Evolutionary conservation across 306 rosid species (phyloP), one percentile per base, ranked within the genome.

Genomic region (Gastrolobium villosum): DNA sequence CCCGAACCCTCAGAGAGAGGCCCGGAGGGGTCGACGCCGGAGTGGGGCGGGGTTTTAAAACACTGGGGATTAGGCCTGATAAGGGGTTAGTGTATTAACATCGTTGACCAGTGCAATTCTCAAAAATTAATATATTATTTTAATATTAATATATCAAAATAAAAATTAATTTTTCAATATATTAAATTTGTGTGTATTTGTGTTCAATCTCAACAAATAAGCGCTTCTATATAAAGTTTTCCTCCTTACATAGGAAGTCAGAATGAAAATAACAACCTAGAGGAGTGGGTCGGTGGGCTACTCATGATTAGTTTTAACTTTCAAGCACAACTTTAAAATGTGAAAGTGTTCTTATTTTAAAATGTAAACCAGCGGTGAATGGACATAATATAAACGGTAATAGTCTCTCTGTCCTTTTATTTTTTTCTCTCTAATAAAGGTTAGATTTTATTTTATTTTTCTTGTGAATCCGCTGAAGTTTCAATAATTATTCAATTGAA

Each of bases 241-340:
- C 10, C 28, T 39, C 56, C 6, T 6, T n/a, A 37, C 14, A 28
- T 37, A 5, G 4, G 20, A 65, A 32, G 14, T 67, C 34, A 56
- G 15, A 55, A 68, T 67, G 45, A 55, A 68, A 43, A 66, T 2
- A 53, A 30, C 32, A 32, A 43, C 31, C 37, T 49, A 6, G 4
- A 54, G 26, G 34, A 32, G 26, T 20, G 26, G 26, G 26, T 20
- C 26, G 35, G 34, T 48, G 44, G 36, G 41, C 26, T 76, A 41
- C 59, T 61, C 53, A 57, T 81, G 60, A 82, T 52, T 50, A 74
- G 53, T 66, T 67, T 57, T 73, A 20, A 30, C 74, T 65, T 65
- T 48, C 44, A 40, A 72, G 41, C 76, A 10, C 32, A 31, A 63
- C 20, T 53, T 62, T 44, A 20, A 20, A 20, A 20, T 20, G 26